Evolutionary conservation across 805 yeast genomes (phyloP).

Genomic region (Wickerhamomyces chaumierensis): DNA sequence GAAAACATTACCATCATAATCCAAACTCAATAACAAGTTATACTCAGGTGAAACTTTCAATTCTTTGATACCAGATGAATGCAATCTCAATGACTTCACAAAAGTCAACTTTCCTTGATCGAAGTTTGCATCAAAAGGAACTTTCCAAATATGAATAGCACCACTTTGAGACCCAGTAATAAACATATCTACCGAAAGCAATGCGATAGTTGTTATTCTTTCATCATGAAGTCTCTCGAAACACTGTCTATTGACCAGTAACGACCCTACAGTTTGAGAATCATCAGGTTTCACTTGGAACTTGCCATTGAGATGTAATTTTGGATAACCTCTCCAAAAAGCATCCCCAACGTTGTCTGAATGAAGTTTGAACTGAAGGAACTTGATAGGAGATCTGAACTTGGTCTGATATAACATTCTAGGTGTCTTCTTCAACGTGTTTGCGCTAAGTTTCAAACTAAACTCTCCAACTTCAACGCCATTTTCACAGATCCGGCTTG

Average conservation of each 20-base stretch:
- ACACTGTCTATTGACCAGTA: constrained; percentile 14
- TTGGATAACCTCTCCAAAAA: constrained; percentile 42
- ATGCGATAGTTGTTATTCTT: constrained; percentile 17
- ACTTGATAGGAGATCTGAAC: constrained; percentile 27
- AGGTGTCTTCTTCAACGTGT: constrained; percentile 23
- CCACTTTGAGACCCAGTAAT: constrained; percentile 42
- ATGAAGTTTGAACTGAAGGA: constrained; percentile 32
- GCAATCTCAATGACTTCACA: constrained; percentile 46
- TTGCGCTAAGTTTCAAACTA: constrained; percentile 24
- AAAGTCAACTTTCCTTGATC: constrained; percentile 21
- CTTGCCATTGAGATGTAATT: constrained; percentile 15
- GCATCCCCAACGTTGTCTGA: constrained; percentile 21
- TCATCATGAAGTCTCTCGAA: constrained; percentile 23
- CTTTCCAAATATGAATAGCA: constrained; percentile 44
- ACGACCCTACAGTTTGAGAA: constrained; percentile 8
- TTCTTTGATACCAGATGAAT: constrained; percentile 32
- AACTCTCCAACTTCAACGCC: neutral
- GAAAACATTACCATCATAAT: constrained; percentile 39
- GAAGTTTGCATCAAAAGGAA: constrained; percentile 3
- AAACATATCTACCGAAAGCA: constrained; percentile 17
- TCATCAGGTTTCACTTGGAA: constrained; percentile 15
- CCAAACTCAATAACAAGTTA: constrained; percentile 44
- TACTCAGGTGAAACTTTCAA: constrained; percentile 40
- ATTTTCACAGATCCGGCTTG: constrained; percentile 28
- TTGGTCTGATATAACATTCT: constrained; percentile 32